A percentile compares a stretch with the other conserved stretches of the same genome.
Evolutionary conservation across 345 rosid genomes (phyloP).

Genomic region (Eutrema japonicum): DNA sequence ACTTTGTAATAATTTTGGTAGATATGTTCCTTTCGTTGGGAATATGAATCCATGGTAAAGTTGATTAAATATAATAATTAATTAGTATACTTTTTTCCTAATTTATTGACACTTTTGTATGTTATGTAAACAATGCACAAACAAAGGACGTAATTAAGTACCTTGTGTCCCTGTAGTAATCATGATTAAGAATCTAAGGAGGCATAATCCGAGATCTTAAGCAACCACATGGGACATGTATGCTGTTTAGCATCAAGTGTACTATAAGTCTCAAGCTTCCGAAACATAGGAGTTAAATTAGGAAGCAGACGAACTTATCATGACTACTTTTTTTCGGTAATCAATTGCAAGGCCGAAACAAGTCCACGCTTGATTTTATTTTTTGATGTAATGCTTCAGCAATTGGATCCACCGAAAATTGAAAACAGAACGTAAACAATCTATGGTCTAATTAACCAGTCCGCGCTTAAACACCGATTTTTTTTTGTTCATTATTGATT

Average conservation of each 20-base stretch:
- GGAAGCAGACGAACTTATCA: slow-evolving; percentile 31
- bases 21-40: slow-evolving; percentile 5
- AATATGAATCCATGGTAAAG: not conserved
- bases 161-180: slow-evolving; percentile 38
- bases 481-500: not conserved
- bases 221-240: slow-evolving; percentile 44
- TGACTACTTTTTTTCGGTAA: slow-evolving; percentile 21
- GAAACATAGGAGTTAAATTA: slow-evolving; percentile 41
- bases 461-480: not conserved
- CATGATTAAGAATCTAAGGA: slow-evolving; percentile 40
- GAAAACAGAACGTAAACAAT: not conserved
- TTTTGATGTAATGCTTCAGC: not conserved
- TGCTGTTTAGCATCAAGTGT: slow-evolving; percentile 33
- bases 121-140: slow-evolving; percentile 15
- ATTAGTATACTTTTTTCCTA: not conserved
- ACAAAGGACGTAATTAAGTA: slow-evolving; percentile 30
- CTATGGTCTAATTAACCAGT: not conserved
- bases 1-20: not conserved
- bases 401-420: not conserved
- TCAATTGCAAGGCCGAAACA: not conserved
- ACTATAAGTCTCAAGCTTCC: slow-evolving; percentile 35
- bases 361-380: slow-evolving; percentile 18
- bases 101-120: slow-evolving; percentile 15
- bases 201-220: slow-evolving; percentile 43
- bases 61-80: slow-evolving; percentile 8